A percentile compares a stretch with the other conserved stretches of the same genome.
Conservation (phyloP, 1,284 basidiomycete genomes). For the Termitomyces sp. region DNA sequence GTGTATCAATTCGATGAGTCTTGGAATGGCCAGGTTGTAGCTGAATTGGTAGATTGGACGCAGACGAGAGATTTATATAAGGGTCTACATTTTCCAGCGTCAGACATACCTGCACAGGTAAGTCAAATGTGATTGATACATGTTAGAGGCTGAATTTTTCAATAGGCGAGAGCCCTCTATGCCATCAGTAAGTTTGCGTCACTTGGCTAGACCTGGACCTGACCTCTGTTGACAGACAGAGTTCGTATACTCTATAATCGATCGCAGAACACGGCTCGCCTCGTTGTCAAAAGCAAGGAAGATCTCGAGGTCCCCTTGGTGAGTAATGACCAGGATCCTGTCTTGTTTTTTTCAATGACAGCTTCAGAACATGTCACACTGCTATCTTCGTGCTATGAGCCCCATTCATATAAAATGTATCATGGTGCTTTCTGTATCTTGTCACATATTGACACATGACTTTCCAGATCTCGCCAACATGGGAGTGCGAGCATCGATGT, state of each 20-base stretch:
- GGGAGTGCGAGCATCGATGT: slow-evolving; percentile 81
- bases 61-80: slow-evolving; percentile 77
- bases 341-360: neutral
- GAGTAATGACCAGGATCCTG: slow-evolving; percentile 13
- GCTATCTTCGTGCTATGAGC: slow-evolving; percentile 84
- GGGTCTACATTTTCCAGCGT: slow-evolving; percentile 65
- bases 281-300: slow-evolving; percentile 62
- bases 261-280: slow-evolving; percentile 69
- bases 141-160: neutral
- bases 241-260: slow-evolving; percentile 82
- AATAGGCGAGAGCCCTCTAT: slow-evolving; percentile 42
- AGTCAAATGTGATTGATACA: slow-evolving; percentile 14
- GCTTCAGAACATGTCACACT: slow-evolving; percentile 80
- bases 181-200: slow-evolving; percentile 33
- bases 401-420: slow-evolving; percentile 84
- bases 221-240: slow-evolving; percentile 49
- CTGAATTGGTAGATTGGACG: slow-evolving; percentile 82
- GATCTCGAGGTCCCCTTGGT: slow-evolving; percentile 74
- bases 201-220: neutral
- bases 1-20: slow-evolving; percentile 81
- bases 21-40: slow-evolving; percentile 76
- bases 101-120: slow-evolving; percentile 56
- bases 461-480: slow-evolving; percentile 69
- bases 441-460: slow-evolving; percentile 8
- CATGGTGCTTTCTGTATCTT: slow-evolving; percentile 5